phyloP scores from a whole-genome alignment of 2,329 filamentous ascomycete genomes.

The Ophidiomyces ophidiicola region DNA sequence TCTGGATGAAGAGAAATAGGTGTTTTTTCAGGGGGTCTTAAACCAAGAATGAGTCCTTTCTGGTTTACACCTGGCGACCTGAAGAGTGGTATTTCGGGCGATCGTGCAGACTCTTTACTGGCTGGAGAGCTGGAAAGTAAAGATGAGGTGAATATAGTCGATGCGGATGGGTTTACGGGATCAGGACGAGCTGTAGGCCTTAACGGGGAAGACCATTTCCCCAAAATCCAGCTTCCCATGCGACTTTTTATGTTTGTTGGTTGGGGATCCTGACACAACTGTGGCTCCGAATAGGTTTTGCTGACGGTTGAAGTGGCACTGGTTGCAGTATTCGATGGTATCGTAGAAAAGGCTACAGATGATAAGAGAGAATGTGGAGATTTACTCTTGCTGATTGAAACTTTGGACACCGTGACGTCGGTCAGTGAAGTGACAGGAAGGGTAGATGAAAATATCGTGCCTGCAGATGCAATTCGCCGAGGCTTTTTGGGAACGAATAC shows the following conservation, averaged over 20 bases:
- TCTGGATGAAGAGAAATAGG: constrained; percentile 48
- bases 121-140: constrained; percentile 5
- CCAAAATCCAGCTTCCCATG: constrained; percentile 12
- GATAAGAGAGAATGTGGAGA: constrained; percentile 28
- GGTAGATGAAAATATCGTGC: constrained; percentile 31
- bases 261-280: constrained; percentile 36
- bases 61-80: constrained; percentile 67
- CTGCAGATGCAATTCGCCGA: constrained; percentile 36
- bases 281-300: constrained; percentile 44
- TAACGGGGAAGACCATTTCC: constrained; percentile 6
- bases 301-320: constrained; percentile 10
- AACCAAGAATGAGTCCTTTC: constrained; percentile 59
- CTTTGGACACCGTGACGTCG: constrained; percentile 26
- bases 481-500: constrained; percentile 26
- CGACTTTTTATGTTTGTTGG: constrained; percentile 9
- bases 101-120: not conserved
- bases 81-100: constrained; percentile 23
- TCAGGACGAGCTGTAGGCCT: not conserved
- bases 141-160: constrained; percentile 1
- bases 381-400: constrained; percentile 15
- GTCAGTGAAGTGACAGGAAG: constrained; percentile 29
- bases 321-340: constrained; percentile 10
- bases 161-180: not conserved
- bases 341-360: constrained; percentile 28
- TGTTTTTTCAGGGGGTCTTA: constrained; percentile 46